Evolutionary conservation across 164 flowering plant species (phyloP), one percentile per base, ranked within the genome.

Genomic region (Pachysandra terminalis): DNA sequence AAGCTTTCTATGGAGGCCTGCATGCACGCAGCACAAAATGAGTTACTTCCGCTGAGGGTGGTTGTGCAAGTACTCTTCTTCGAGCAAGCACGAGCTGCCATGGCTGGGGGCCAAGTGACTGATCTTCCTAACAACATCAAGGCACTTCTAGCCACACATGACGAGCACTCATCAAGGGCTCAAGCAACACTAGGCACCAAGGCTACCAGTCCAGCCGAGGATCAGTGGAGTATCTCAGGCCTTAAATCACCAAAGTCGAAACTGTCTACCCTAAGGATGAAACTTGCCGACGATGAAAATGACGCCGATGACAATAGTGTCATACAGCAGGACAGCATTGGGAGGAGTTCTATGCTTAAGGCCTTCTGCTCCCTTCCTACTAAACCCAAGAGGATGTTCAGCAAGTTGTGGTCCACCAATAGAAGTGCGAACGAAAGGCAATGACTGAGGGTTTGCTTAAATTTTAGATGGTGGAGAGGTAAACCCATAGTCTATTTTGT

Each of bases 1-100:
- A 96, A 90, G 72, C 82, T 96, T 15, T 93, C 99, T 5, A 74
- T 93, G 82, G 91, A 91, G 68, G 89, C 88, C 21, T 91, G 98
- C 71, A 89, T 88, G 84, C 93, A 93, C 60, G 99, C 99, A 0
- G 98, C 98, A 27, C 96, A 92, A 59, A 96, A 96, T 55, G 98
- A 96, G 82, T 71, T 79, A 61, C 93, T 96, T 16, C 99, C 99
- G 0, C 72, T 96, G 13, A 82, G 99, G 70, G 92, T 96, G 24
- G 95, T 96, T 19, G 98, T 96, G 40, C 99, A 93, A 79, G 97
- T 96, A 59, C 92, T 96, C 59, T 96, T 96, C 86, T 88, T 81
- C 61, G 97, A 96, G 78, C 98, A 96, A 74, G 90, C 91, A 2
- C 77, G 97, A 64, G 87, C 93, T 0, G 77, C 91, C 17, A 79